Evolutionary conservation across 164 flowering plant genomes (phyloP), one percentile per base, ranked within the genome.

Genomic region (Vitis labrusca): DNA sequence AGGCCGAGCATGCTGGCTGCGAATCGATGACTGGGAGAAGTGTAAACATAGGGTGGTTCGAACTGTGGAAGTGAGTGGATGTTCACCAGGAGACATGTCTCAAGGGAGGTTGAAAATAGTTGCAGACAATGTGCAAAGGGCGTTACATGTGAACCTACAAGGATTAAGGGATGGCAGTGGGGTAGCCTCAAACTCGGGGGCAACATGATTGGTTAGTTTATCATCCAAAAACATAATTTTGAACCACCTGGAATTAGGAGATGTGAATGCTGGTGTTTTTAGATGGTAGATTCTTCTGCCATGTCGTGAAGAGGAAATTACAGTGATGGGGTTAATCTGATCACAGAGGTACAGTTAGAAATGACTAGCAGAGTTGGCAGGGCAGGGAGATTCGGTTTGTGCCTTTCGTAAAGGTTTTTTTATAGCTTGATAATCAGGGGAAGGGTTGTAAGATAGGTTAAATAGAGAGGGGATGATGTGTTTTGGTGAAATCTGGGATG

Each of bases 1-100:
- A 19, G 98, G 98, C 1, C 81, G 89, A 49, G 89, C 98, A 48
- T 96, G 97, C 79, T 96, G 99, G 98, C 64, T 74, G 63, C 73
- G 85, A 32, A 50, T 69, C 14, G 98, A 93, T 67, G 97, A 96
- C 16, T 96, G 99, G 99, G 97, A 93, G 30, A 85, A 79, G 72
- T 89, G 97, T 67, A 96, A 89, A 72, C 92, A 90, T 73, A 88
- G 85, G 78, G 98, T 96, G 65, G 76, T 84, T 50, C 88, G 88
- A 67, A 82, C 87, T 1, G 89, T 96, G 57, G 99, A 89, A 65
- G 68, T 76, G 71, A 82, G 59, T 79, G 89, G 86, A n/a, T 69
- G 54, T 69, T 54, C 87, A 15, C 75, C 81, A 11, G 93, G 81
- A 51, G 97, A 89, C 68, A 61, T 47, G 37, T 68, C 79, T 56